Conservation (phyloP, 108 stramenopile genomes). For the Cyclotella sp. region DNA sequence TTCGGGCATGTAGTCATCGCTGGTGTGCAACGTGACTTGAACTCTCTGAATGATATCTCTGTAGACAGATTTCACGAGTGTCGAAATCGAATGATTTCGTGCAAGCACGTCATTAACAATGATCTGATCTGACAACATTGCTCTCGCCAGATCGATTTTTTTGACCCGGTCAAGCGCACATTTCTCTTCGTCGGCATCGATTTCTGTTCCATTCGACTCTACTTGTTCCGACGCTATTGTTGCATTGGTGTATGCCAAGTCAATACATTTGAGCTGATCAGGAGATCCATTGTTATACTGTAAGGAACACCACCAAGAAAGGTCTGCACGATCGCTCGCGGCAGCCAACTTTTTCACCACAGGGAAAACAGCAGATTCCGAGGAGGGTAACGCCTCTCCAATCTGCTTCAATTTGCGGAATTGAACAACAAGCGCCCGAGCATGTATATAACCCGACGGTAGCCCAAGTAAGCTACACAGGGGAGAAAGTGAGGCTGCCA, state of each 20-base stretch:
- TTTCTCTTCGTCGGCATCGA: conserved; percentile 30
- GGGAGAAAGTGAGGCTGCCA: conserved; percentile 70
- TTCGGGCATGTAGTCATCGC: conserved; percentile 62
- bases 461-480: conserved; percentile 72
- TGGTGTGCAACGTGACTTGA: conserved; percentile 13
- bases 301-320: conserved; percentile 84
- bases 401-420: conserved; percentile 51
- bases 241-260: conserved; percentile 67
- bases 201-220: conserved; percentile 40
- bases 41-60: conserved; percentile 32
- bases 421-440: conserved; percentile 61
- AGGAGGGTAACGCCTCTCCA: conserved; percentile 60
- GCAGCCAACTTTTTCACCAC: conserved; percentile 63
- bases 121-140: conserved; percentile 72
- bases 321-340: conserved; percentile 62
- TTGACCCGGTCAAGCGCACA: conserved; percentile 67
- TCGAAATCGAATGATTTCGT: conserved; percentile 17
- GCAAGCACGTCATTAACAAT: conserved; percentile 62
- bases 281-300: conserved; percentile 56
- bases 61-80: conserved; percentile 33
- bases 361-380: conserved; percentile 64
- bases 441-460: conserved; percentile 80
- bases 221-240: conserved; percentile 75
- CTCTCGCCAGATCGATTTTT: conserved; percentile 60
- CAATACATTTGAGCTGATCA: conserved; percentile 70